These are phyloP conservation scores for Parastagonospora avenae DNA, from an alignment of 2,329 filamentous ascomycete genomes.

Conservation along the genomic window DNA sequence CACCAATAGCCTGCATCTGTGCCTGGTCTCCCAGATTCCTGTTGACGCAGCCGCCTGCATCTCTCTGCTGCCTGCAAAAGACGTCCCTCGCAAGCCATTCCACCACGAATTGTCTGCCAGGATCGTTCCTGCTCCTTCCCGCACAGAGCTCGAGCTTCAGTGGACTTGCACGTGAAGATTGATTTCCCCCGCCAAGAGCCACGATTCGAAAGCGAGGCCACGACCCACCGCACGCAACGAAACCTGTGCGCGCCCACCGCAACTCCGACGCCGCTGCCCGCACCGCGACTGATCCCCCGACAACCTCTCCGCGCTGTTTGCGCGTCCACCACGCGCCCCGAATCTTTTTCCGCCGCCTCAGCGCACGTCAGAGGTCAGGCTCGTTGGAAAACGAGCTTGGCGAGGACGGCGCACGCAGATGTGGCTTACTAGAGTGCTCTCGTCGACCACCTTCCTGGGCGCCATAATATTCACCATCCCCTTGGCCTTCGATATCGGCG, in stretches of 20 bases:
- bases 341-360: constrained; percentile 15
- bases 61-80: constrained; percentile 4
- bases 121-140: constrained; percentile 1
- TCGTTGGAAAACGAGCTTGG: constrained; percentile 56
- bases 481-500: constrained; percentile 96
- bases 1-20: constrained; percentile 31
- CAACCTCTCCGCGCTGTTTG: constrained; percentile 30
- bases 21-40: constrained; percentile 29
- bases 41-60: constrained; percentile 19
- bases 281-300: constrained; percentile 18
- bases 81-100: constrained; percentile 4
- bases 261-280: constrained; percentile 10
- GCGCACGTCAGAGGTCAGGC: constrained; percentile 35
- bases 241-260: constrained; percentile 20
- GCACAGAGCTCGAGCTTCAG: constrained; percentile 8
- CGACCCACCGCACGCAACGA: constrained; percentile 15
- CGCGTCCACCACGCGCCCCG: constrained; percentile 35
- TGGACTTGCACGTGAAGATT: constrained; percentile 44
- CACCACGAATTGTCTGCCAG: background rate
- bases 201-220: constrained; percentile 17
- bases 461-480: constrained; percentile 95
- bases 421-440: constrained; percentile 81
- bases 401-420: constrained; percentile 62
- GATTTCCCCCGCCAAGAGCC: constrained; percentile 32
- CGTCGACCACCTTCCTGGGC: constrained; percentile 83